A percentile compares a stretch with the other conserved stretches of the same genome.
These are phyloP conservation scores for Fusarium mexicanum DNA, from an alignment of 2,329 filamentous ascomycete species.

Conservation along the genomic window DNA sequence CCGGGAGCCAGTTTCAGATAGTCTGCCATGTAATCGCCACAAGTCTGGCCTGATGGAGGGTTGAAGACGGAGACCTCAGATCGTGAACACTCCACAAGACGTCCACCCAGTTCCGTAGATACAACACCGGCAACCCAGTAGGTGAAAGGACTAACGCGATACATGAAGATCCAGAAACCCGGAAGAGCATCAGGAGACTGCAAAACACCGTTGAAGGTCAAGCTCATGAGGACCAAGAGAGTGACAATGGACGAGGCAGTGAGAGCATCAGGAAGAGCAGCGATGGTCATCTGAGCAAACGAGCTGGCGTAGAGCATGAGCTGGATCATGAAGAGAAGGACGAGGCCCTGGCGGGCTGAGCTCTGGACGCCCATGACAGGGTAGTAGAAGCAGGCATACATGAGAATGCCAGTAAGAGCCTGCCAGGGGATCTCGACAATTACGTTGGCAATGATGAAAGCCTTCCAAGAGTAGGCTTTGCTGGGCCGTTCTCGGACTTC, in stretches of 20 bases:
- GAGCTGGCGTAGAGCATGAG: conserved; percentile 78
- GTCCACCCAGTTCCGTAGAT: conserved; percentile 22
- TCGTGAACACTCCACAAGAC: conserved; percentile 56
- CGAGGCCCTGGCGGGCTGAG: conserved; percentile 68
- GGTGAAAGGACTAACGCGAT: conserved; percentile 70
- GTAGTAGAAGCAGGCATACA: conserved; percentile 76
- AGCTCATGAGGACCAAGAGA: conserved; percentile 54
- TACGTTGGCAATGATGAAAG: conserved; percentile 77
- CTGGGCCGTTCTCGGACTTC: conserved; percentile 80
- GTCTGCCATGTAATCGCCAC: conserved; percentile 62
- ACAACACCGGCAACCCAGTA: conserved; percentile 70
- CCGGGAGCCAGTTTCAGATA: conserved; percentile 54
- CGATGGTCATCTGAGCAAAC: conserved; percentile 79
- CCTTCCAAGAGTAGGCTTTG: conserved; percentile 80
- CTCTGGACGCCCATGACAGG: conserved; percentile 61
- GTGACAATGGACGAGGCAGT: conserved; percentile 65
- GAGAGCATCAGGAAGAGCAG: conserved; percentile 70
- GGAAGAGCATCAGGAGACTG: conserved; percentile 64
- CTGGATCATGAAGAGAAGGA: conserved; percentile 71
- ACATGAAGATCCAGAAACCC: conserved; percentile 79
- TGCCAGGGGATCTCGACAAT: conserved; percentile 79
- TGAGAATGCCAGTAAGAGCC: conserved; percentile 68
- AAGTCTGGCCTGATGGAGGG: conserved; percentile 59
- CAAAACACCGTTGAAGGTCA: conserved; percentile 60
- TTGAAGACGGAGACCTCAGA: conserved; percentile 71